A percentile compares a stretch with the other conserved stretches of the same genome.
Conservation (phyloP, 345 rosid species). For the Salix koriyanagi region DNA sequence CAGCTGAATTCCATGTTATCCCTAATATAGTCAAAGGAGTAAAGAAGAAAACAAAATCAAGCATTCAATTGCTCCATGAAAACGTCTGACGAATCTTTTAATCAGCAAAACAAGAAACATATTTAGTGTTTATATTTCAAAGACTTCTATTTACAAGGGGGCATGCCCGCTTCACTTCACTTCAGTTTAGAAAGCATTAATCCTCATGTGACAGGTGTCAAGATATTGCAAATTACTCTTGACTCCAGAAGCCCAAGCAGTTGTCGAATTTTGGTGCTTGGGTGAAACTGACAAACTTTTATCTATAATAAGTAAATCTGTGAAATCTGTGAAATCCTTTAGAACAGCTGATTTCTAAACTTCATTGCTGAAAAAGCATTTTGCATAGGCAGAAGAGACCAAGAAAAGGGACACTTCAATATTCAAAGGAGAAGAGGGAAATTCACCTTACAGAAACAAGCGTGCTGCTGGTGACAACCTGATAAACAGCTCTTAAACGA, state of each 20-base stretch:
- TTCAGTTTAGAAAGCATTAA: not conserved
- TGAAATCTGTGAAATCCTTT: not conserved
- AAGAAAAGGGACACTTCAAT: not conserved
- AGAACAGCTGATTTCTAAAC: not conserved
- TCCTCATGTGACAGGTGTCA: not conserved
- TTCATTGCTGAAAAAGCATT: not conserved
- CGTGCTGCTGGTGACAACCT: not conserved
- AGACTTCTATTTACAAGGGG: not conserved
- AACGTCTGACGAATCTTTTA: not conserved
- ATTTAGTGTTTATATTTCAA: not conserved
- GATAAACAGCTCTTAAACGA: not conserved
- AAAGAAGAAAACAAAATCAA: conserved; percentile 8
- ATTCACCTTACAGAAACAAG: not conserved
- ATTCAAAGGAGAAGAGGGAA: not conserved
- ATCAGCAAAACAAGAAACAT: not conserved
- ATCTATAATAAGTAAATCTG: not conserved
- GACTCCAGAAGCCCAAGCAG: not conserved
- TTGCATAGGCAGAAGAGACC: not conserved
- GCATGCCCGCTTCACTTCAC: not conserved
- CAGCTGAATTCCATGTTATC: not conserved
- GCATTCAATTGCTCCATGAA: not conserved
- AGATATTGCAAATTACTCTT: not conserved
- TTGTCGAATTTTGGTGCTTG: not conserved
- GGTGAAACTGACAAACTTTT: not conserved
- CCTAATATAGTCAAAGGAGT: not conserved